Evolutionary conservation across 352 stramenopile genomes (phyloP).

Genomic region (Phytophthora sp.): DNA sequence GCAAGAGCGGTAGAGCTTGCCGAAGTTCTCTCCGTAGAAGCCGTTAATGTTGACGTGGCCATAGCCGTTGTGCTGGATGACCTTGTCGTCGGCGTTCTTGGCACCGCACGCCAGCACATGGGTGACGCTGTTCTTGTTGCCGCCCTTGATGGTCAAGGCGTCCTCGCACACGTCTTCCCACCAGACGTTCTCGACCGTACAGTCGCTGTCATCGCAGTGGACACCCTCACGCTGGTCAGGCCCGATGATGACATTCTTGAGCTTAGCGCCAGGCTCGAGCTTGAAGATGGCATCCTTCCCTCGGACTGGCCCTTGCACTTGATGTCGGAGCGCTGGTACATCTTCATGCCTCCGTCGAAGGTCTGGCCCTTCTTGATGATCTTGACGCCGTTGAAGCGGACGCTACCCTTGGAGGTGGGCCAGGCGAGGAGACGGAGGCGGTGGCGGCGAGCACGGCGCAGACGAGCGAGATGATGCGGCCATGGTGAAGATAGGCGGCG

Average conservation of each 20-base stretch:
- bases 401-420: slow-evolving; percentile 20
- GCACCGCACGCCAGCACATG: slow-evolving; percentile 26
- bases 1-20: slow-evolving; percentile 33
- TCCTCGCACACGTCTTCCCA: slow-evolving; percentile 42
- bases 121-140: slow-evolving; percentile 36
- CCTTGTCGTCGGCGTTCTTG: slow-evolving; percentile 36
- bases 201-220: slow-evolving; percentile 28
- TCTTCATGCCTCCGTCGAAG: slow-evolving; percentile 58
- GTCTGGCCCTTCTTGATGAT: slow-evolving; percentile 37
- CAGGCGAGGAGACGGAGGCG: slow-evolving; percentile 15
- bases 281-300: slow-evolving; percentile 27
- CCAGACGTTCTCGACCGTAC: slow-evolving; percentile 32
- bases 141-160: slow-evolving; percentile 40
- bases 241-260: slow-evolving; percentile 48
- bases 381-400: slow-evolving; percentile 23
- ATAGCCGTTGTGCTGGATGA: too few species aligned
- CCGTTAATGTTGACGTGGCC: slow-evolving; percentile 37
- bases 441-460: slow-evolving; percentile 7
- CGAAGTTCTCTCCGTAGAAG: slow-evolving; percentile 45
- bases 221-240: slow-evolving; percentile 27
- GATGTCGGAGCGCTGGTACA: slow-evolving; percentile 50
- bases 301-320: slow-evolving; percentile 32
- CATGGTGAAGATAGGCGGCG: background rate
- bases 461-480: slow-evolving; percentile 7
- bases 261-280: slow-evolving; percentile 29